Base-by-base conservation (phyloP, 352 stramenopile species). In the Globisporangium iwayamae region DNA sequence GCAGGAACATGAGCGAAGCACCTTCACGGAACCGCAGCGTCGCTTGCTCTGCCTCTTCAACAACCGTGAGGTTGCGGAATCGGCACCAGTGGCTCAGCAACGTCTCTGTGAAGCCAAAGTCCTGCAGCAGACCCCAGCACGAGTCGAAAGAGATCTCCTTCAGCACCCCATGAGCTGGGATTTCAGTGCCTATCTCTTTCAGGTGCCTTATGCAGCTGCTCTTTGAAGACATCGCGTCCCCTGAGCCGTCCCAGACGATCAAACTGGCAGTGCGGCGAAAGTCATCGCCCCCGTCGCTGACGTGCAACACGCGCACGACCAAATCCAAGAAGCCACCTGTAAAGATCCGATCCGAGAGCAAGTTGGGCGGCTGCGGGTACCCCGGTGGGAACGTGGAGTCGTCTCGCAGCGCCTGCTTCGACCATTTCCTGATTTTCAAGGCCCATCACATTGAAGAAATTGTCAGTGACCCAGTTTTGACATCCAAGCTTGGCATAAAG, bases 171-270 rank as follows among this genome's bases (percentile, higher is more conserved):
- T 70, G 62, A 0, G 60, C 10, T 30, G 82, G 82, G 1, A 81
- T 56, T 20, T 32, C 30, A 32, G 66, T 43, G 13, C 41, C 32
- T 18, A 54, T 57, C 2, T 64, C n/a, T 28, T 69, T 43, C 36
- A 90, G 36, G 66, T 53, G 22, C 56, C 41, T 25, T 68, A 63
- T 3, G 36, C 47, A 71, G 59, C 22, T 41, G 48, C 18, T 28
- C 34, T 38, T 72, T 60, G 4, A 68, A 68, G 10, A 69, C 47
- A 9, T 47, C 46, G 22, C 25, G 25, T 53, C 76, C 57, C 83
- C 78, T 28, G 83, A 91, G 25, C 83, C 83, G 36, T 93, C 83
- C 83, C 83, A 91, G 54, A 93, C 58, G 61, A 89, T 70, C 25
- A 93, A 32, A 1, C 80, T 47, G 38, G 38, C 72, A 28, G 74